Base-by-base conservation (phyloP, 257 asterid genomes). In the Jacaranda copaia region DNA sequence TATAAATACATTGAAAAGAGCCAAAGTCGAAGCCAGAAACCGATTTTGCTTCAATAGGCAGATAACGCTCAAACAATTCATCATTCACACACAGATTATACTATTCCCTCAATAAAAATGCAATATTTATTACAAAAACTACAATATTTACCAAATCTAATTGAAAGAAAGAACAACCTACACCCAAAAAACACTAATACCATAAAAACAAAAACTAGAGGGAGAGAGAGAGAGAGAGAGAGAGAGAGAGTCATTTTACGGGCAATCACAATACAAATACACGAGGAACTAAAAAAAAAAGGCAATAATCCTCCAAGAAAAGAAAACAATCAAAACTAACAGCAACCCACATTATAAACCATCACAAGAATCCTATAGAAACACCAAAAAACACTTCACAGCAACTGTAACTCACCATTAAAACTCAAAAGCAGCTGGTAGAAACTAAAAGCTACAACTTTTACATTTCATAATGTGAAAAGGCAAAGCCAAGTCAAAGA, bases 261-360 rank as follows among this genome's bases (percentile, higher is more conserved):
- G 14, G 5, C 2, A 61, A 63, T 36, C 78, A 77, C 40, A 69
- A 62, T 36, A 57, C 3, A 45, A 18, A 32, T 5, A 77, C 42
- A 62, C 46, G n/a, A 84, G 20, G 60, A 69, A 65, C 61, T 13
- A 74, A 39, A 51, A 57, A 36, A 68, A n/a, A 32, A 76, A 16
- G 42, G 75, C 65, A 43, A 76, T 3, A 53, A 66, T 39, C 73
- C 7, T 55, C 18, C 43, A 35, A 61, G 6, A 61, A 55, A 77
- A 63, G 0, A 39, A 65, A 73, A 63, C 0, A 35, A 36, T 32
- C 70, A 76, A 58, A 72, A 73, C 32, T 32, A 70, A 59, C 72
- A 68, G 4, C 65, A 70, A 35, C 82, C 87, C 88, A 73, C 89
- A 84, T 82, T 82, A 72, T 52, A 76, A 69, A 85, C 72, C 72